Percentiles rank a stretch among this genome's conserved stretches.
Evolutionary conservation across 768 basidiomycete genomes (phyloP).

Genomic region (Nevesoporus exiguus): DNA sequence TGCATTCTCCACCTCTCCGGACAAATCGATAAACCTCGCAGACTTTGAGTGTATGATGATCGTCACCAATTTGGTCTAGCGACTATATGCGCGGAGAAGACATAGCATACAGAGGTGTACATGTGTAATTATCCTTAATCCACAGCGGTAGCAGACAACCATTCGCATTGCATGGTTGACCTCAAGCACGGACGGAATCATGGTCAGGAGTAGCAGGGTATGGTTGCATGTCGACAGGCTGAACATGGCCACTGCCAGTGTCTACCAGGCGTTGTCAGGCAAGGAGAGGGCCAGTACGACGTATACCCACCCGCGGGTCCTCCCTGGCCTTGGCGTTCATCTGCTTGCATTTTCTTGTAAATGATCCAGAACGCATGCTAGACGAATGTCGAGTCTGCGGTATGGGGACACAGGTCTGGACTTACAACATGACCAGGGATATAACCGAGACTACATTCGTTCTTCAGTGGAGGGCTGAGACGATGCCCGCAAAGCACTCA

Average conservation of each 20-base stretch:
- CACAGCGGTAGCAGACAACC: not conserved
- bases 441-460: conserved; percentile 60
- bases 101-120: conserved; percentile 3
- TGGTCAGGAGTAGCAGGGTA: conserved; percentile 31
- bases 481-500: conserved; percentile 32
- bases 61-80: conserved; percentile 38
- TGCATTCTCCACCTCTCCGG: conserved; percentile 66
- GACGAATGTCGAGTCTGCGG: not conserved
- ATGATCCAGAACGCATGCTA: conserved; percentile 88
- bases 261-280: conserved; percentile 23
- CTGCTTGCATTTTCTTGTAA: conserved; percentile 86
- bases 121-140: not conserved
- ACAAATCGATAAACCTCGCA: conserved; percentile 61
- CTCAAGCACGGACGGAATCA: conserved; percentile 27
- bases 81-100: not conserved
- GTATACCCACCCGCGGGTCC: conserved; percentile 67
- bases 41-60: conserved; percentile 81
- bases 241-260: conserved; percentile 38
- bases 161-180: not conserved
- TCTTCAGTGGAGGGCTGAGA: conserved; percentile 1
- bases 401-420: not conserved
- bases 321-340: conserved; percentile 74
- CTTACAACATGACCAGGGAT: conserved; percentile 59
- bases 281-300: not conserved
- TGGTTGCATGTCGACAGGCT: conserved; percentile 23